A percentile compares a stretch with the other conserved stretches of the same genome.
Conservation (phyloP, 148 eudicot genomes). For the Selenicereus undatus region DNA sequence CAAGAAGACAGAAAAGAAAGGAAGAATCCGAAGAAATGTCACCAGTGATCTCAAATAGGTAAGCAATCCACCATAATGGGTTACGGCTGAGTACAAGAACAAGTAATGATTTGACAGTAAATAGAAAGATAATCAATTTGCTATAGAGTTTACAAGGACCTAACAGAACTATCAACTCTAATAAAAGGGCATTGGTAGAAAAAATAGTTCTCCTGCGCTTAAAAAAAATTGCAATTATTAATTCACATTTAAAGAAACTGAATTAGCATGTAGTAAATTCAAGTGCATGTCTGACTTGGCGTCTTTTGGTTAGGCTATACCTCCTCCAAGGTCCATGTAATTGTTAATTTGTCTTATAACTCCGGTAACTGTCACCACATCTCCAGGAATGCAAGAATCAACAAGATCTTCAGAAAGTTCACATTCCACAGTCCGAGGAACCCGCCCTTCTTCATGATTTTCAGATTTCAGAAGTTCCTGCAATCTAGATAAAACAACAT, state of each 20-base stretch:
- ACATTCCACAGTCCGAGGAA: slow-evolving; percentile 96
- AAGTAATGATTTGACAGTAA: neutral
- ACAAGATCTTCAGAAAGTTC: slow-evolving; percentile 95
- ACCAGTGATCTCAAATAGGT: neutral
- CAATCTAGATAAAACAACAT: slow-evolving; percentile 39
- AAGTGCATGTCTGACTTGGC: neutral
- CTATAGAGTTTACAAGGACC: neutral
- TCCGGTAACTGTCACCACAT: slow-evolving; percentile 89
- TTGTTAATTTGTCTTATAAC: slow-evolving; percentile 89
- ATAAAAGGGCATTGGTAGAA: neutral
- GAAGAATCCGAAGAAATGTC: too few species aligned
- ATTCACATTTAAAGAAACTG: neutral
- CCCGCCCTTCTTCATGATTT: slow-evolving; percentile 98
- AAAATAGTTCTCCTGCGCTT: neutral
- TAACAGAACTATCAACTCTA: neutral
- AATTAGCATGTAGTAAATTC: neutral
- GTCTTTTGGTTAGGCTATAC: slow-evolving; percentile 32
- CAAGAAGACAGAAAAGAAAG: neutral
- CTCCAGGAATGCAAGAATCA: slow-evolving; percentile 98
- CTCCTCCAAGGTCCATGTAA: slow-evolving; percentile 99
- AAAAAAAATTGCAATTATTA: neutral
- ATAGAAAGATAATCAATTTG: neutral
- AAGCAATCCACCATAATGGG: neutral
- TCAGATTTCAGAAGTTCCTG: slow-evolving; percentile 93
- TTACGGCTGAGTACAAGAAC: neutral